phyloP scores from a whole-genome alignment of 2,329 filamentous ascomycete species.

The Monosporascus sp. region DNA sequence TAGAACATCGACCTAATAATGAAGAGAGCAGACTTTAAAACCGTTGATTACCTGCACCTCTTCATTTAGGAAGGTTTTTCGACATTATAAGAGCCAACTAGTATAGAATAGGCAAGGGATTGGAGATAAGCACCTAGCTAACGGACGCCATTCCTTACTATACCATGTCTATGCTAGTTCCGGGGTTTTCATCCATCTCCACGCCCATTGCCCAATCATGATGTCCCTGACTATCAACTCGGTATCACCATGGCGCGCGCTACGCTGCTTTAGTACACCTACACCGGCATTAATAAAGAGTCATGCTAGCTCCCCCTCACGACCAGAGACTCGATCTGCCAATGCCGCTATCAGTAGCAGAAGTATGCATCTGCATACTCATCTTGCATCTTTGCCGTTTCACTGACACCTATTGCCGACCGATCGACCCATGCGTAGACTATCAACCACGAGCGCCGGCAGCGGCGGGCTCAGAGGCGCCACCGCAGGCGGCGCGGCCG shows the following conservation, averaged over 20 bases:
- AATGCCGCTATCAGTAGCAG: neutral
- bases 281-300: neutral
- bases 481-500: slow-evolving; percentile 31
- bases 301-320: neutral
- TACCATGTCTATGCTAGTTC: neutral
- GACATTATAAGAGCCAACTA: neutral
- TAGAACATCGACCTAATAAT: too few species aligned
- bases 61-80: too few species aligned
- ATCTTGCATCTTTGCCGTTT: too few species aligned
- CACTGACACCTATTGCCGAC: neutral
- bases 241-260: neutral
- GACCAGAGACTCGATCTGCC: neutral
- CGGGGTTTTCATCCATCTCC: neutral
- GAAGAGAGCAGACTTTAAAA: too few species aligned
- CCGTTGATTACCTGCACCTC: too few species aligned
- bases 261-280: neutral
- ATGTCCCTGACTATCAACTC: neutral
- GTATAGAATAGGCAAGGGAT: neutral
- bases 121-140: neutral
- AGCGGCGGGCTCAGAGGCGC: neutral
- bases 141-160: too few species aligned
- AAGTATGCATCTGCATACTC: too few species aligned
- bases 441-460: neutral
- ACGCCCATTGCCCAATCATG: neutral
- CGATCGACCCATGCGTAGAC: neutral